These are phyloP conservation scores for Prunus fruticosa DNA, from an alignment of 306 rosid genomes.

Conservation along the genomic window DNA sequence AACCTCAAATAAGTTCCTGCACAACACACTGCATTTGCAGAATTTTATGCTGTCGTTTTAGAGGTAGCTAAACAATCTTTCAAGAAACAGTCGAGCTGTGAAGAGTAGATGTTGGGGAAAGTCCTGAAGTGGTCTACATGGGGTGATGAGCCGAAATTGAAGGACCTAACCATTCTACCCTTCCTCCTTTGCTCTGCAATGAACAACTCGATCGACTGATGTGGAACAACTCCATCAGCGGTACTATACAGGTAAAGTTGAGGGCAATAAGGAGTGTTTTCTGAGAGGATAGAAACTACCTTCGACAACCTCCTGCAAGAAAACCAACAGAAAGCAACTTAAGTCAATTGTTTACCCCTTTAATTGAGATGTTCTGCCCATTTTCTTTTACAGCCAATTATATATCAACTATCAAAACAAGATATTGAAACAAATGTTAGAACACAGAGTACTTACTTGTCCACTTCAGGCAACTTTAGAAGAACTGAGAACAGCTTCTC, in stretches of 20 bases:
- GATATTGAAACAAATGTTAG: background rate
- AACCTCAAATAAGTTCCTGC: background rate
- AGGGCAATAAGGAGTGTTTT: conserved; percentile 59
- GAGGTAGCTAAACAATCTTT: conserved; percentile 39
- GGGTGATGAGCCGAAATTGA: conserved; percentile 67
- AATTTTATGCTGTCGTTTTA: conserved; percentile 11
- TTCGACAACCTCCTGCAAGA: conserved; percentile 66
- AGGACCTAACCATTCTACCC: conserved; percentile 57
- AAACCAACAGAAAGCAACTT: conserved; percentile 7
- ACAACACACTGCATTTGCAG: conserved; percentile 4
- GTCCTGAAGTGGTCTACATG: conserved; percentile 88
- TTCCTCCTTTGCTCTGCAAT: conserved; percentile 63
- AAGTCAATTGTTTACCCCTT: background rate
- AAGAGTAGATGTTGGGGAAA: conserved; percentile 60
- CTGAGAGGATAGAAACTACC: conserved; percentile 42
- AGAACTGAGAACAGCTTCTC: conserved; percentile 63
- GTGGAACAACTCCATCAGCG: conserved; percentile 77
- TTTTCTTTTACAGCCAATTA: background rate
- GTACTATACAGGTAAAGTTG: conserved; percentile 92
- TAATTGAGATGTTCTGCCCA: background rate
- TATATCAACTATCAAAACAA: background rate
- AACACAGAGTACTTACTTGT: conserved; percentile 43
- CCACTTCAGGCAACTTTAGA: conserved; percentile 57
- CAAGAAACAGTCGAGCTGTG: conserved; percentile 51
- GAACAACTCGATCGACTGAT: conserved; percentile 56